phyloP scores from a whole-genome alignment of 2,329 filamentous ascomycete species.

The Podosphaera leucotricha region DNA sequence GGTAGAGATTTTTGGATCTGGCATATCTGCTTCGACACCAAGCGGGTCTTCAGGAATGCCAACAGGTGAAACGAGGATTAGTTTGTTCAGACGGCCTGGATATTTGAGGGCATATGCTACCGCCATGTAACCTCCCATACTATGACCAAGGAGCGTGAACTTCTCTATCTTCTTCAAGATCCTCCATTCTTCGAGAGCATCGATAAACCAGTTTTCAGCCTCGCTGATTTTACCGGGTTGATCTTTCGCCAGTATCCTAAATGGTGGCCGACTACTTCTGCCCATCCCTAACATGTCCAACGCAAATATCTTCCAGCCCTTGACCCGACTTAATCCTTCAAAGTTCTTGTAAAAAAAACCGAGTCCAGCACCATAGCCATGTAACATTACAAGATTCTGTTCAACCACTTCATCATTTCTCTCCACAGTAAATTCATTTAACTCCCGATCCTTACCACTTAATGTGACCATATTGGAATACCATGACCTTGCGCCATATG shows the following conservation, averaged over 20 bases:
- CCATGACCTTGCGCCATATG: conserved; percentile 70
- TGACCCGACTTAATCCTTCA: conserved; percentile 54
- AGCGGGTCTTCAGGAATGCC: conserved; percentile 89
- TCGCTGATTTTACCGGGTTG: conserved; percentile 60
- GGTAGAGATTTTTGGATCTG: conserved; percentile 50
- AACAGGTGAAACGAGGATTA: conserved; percentile 84
- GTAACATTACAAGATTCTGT: conserved; percentile 81
- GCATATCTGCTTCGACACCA: conserved; percentile 58
- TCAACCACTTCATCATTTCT: conserved; percentile 55
- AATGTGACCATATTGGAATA: conserved; percentile 63
- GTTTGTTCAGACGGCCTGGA: conserved; percentile 78
- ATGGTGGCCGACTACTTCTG: conserved; percentile 59
- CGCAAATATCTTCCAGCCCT: conserved; percentile 75
- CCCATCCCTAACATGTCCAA: conserved; percentile 95
- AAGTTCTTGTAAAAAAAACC: conserved; percentile 99
- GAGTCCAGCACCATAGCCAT: conserved; percentile 86
- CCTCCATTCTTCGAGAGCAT: conserved; percentile 91
- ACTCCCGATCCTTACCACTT: conserved; percentile 59
- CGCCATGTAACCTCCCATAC: conserved; percentile 81
- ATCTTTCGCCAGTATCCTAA: conserved; percentile 66
- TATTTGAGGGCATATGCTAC: conserved; percentile 94
- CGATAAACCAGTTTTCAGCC: conserved; percentile 88
- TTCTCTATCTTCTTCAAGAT: conserved; percentile 69
- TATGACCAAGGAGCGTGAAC: conserved; percentile 85
- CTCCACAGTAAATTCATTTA: conserved; percentile 89